A percentile compares a stretch with the other conserved stretches of the same genome.
Conservation (phyloP, 2,329 filamentous ascomycete species). For the Verticillium albo-atrum region DNA sequence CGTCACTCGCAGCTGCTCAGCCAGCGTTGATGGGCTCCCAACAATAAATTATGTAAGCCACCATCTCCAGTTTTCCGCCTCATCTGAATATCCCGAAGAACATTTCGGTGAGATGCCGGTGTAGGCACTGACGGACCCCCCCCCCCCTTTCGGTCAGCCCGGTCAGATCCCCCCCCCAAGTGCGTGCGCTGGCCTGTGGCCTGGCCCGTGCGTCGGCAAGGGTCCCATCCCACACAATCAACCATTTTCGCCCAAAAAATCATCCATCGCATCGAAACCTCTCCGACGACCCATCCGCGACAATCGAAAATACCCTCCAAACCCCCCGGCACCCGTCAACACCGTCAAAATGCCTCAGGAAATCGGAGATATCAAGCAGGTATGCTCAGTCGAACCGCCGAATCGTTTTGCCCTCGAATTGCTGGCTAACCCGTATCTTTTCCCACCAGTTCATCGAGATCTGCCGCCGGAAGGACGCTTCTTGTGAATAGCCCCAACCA, state of each 20-base stretch:
- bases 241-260: slow-evolving; percentile 14
- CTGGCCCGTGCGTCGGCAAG: slow-evolving; percentile 8
- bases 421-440: slow-evolving; percentile 18
- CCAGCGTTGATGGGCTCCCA: too few species aligned
- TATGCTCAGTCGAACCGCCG: slow-evolving; percentile 26
- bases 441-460: slow-evolving; percentile 99
- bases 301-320: slow-evolving; percentile 10
- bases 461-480: slow-evolving; percentile 98
- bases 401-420: background rate
- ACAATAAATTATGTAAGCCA: too few species aligned
- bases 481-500: slow-evolving; percentile 65
- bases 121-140: background rate
- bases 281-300: slow-evolving; percentile 3
- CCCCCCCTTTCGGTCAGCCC: background rate
- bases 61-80: too few species aligned
- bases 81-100: too few species aligned
- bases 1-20: too few species aligned
- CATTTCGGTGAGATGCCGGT: too few species aligned
- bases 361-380: slow-evolving; percentile 96
- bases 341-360: slow-evolving; percentile 91
- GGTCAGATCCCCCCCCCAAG: too few species aligned
- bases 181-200: background rate
- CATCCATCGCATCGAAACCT: slow-evolving; percentile 5
- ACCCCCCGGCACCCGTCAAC: slow-evolving; percentile 10
- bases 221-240: slow-evolving; percentile 15